Base-by-base conservation (phyloP, 352 stramenopile genomes). In the Phytopythium helicoides region DNA sequence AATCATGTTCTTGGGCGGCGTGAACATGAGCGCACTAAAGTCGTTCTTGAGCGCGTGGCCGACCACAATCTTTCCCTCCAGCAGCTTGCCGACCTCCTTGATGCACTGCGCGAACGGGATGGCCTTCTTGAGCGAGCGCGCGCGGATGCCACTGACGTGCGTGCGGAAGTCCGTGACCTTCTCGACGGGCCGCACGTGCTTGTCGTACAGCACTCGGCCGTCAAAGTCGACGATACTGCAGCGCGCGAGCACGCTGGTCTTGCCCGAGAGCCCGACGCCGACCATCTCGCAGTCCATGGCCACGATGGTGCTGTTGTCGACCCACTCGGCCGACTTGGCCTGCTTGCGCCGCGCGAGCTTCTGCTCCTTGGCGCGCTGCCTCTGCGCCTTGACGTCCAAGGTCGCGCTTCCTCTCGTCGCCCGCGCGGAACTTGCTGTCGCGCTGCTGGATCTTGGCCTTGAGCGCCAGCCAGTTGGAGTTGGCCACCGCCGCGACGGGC, bases 221-320 rank as follows among this genome's bases (percentile, higher is more conserved):
- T 95, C 66, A 51, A 86, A 95, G 63, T 92, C 79, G 31, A 95
- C 81, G 42, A 95, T 89, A 74, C 82, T 93, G 68, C 85, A 95
- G n/a, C 85, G 78, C 21, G 85, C 85, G 19, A 95, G 57, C 33
- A 89, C 85, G 39, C 83, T 93, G 22, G 76, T 83, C 54, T 86
- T 88, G 23, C 85, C 85, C 3, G 75, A 85, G 15, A 87, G 56
- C 0, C 85, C 85, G 3, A 95, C 85, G 31, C 85, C 85, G 8
- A 95, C 85, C 85, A 95, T 95, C 62, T 95, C 85, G 59, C 85
- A 95, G 80, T 95, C 85, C 81, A 95, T 93, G n/a, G 64, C 85
- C 19, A 93, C 60, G 52, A 95, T 90, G 8, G 55, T 48, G 26
- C 58, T 61, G 57, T 89, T 88, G 67, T 92, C 80, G 57, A 95